Evolutionary conservation across 768 basidiomycete genomes (phyloP).

Genomic region (Pulveroboletus sp.): DNA sequence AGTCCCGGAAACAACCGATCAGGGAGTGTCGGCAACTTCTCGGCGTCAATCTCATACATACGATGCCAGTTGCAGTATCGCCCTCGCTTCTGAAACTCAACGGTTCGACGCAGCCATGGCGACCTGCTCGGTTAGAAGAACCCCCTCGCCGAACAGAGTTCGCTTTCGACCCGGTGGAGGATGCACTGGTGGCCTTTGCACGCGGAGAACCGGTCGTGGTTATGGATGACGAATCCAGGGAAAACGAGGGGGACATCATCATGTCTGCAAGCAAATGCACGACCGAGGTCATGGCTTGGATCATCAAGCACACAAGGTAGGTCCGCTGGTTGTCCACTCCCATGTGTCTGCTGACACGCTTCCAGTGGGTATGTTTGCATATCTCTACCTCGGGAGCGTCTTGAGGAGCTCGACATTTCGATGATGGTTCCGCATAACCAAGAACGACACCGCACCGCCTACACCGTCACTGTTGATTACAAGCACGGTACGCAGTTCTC

Average conservation of each 20-base stretch:
- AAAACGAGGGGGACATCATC: slow-evolving; percentile 97
- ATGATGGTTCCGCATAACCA: slow-evolving; percentile 94
- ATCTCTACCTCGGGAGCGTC: slow-evolving; percentile 68
- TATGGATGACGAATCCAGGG: slow-evolving; percentile 93
- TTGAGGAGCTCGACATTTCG: slow-evolving; percentile 75
- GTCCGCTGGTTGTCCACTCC: slow-evolving; percentile 39
- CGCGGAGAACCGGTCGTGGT: slow-evolving; percentile 91
- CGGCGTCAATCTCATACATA: not conserved
- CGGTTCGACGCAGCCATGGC: slow-evolving; percentile 14
- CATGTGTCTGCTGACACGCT: slow-evolving; percentile 8
- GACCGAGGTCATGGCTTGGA: slow-evolving; percentile 98
- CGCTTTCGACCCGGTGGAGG: slow-evolving; percentile 75
- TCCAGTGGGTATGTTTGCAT: slow-evolving; percentile 91
- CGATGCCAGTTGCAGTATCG: slow-evolving; percentile 7
- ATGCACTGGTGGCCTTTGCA: slow-evolving; percentile 69
- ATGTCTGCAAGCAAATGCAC: slow-evolving; percentile 80
- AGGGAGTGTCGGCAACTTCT: not conserved
- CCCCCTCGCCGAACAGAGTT: slow-evolving; percentile 36
- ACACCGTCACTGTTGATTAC: slow-evolving; percentile 94
- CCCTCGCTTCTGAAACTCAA: slow-evolving; percentile 8
- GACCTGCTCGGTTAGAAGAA: slow-evolving; percentile 19
- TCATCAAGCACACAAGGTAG: slow-evolving; percentile 98
- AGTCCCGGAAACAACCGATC: slow-evolving; percentile 7
- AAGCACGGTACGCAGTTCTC: slow-evolving; percentile 54
- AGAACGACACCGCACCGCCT: slow-evolving; percentile 89